These are phyloP conservation scores for Tricholomella constricta DNA, from an alignment of 768 basidiomycete genomes.

Conservation along the genomic window DNA sequence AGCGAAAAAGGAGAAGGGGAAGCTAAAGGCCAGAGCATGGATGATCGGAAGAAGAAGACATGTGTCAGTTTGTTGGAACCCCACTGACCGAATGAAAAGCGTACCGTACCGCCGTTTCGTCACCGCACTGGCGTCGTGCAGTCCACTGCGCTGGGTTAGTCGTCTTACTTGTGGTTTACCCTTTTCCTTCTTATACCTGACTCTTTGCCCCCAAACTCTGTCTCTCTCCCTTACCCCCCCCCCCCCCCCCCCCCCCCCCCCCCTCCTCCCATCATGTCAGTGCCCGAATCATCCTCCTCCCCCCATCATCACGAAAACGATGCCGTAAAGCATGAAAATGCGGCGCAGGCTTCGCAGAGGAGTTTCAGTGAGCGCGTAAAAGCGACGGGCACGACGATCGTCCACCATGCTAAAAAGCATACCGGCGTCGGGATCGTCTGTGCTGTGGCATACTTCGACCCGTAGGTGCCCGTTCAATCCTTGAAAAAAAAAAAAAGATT, in stretches of 20 bases:
- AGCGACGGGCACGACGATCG: constrained; percentile 31
- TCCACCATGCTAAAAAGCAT: constrained; percentile 62
- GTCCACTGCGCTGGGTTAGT: constrained; percentile 44
- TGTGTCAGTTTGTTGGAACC: constrained; percentile 19
- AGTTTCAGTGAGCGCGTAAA: constrained; percentile 28
- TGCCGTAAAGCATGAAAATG: neutral
- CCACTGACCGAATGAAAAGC: constrained; percentile 22
- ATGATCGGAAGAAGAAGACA: constrained; percentile 14
- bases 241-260: no score
- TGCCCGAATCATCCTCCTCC: constrained; percentile 13
- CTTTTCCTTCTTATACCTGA: constrained; percentile 20
- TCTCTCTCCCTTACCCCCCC: constrained; percentile 9
- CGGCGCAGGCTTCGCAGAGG: neutral
- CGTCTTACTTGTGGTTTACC: constrained; percentile 29
- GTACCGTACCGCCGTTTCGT: constrained; percentile 45
- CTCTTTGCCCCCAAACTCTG: neutral
- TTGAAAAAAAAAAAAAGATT: neutral
- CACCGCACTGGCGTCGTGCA: constrained; percentile 19
- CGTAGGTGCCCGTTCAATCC: constrained; percentile 49
- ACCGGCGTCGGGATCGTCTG: constrained; percentile 86
- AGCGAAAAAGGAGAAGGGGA: neutral
- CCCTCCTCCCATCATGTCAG: constrained; percentile 34
- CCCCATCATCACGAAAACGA: constrained; percentile 5
- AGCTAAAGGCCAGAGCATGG: neutral
- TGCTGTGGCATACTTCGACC: constrained; percentile 87